Evolutionary conservation across 176 grass and related monocot species (phyloP), one percentile per base, ranked within the genome.

Genomic region (Bothriochloa decipiens): DNA sequence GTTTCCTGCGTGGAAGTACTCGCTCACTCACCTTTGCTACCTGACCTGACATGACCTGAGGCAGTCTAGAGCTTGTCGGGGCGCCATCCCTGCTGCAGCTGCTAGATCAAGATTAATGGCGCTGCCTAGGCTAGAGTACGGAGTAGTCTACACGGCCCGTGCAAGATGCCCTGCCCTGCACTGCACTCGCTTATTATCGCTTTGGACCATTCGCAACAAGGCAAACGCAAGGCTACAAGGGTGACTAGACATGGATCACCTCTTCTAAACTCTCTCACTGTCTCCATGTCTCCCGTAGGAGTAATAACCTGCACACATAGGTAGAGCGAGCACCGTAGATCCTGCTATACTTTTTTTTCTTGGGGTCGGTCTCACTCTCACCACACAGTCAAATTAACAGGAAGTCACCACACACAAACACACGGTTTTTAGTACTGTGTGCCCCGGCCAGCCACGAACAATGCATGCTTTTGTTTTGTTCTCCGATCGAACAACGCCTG

Each of bases 1-100:
- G 83, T 78, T 65, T 55, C 20, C 42, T 78, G 72, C 78, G 25
- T 86, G 83, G 72, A 86, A 82, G 65, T 43, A 77, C 64, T 76
- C 72, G 46, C 70, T 80, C 77, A 6, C 11, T 68, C 71, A 23
- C 64, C 1, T 2, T 29, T 36, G 62, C 55, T n/a, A 22, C 52
- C 17, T 53, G 47, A 53, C 50, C 50, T 53, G 17, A 50, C 14
- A 12, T 49, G 47, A 17, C 40, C 40, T 10, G 40, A 42, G 16
- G 15, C 49, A 52, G 49, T 18, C 50, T 53, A 84, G 53, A 22
- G 22, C 72, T 71, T 89, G 71, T 85, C 77, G 17, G 58, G 42
- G 27, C 29, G 68, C 4, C 13, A 25, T 23, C 45, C 43, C 11
- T 45, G 11, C 43, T 65, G 33, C 50, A 32, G 29, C 29, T 27